Percentiles rank a stretch among this genome's conserved stretches.
These are phyloP conservation scores for Acanthamoeba healyi DNA, from an alignment of 208 protist species.

Conservation along the genomic window DNA sequence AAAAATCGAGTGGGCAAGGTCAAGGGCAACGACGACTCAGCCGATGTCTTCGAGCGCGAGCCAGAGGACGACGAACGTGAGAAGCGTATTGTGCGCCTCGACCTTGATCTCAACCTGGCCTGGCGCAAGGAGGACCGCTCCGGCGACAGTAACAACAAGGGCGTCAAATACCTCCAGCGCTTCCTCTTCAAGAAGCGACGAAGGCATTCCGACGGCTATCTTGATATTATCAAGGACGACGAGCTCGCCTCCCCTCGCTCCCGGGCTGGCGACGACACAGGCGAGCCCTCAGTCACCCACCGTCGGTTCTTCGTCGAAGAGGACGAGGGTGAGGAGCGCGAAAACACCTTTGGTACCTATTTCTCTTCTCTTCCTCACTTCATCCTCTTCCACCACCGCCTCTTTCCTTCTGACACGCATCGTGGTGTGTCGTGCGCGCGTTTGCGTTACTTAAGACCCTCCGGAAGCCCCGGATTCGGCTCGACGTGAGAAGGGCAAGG, in stretches of 20 bases:
- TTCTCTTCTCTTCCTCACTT: too few relatives aligned
- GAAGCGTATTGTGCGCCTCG: conserved; percentile 18
- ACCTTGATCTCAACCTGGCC: conserved; percentile 63
- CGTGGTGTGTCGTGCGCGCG: too few relatives aligned
- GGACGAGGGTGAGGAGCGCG: conserved; percentile 60
- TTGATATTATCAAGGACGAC: conserved; percentile 59
- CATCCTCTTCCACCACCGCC: neutral
- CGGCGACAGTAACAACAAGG: neutral
- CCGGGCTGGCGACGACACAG: neutral
- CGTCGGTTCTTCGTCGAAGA: conserved; percentile 61
- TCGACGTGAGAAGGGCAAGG: neutral
- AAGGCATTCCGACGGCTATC: conserved; percentile 31
- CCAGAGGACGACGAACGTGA: conserved; percentile 34
- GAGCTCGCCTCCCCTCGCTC: neutral
- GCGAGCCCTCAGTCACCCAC: conserved; percentile 12
- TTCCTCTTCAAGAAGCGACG: conserved; percentile 69
- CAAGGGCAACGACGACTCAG: neutral
- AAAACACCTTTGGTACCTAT: neutral
- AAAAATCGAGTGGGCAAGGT: neutral
- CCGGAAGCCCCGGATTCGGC: neutral
- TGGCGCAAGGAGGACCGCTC: conserved; percentile 3
- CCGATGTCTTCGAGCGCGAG: neutral
- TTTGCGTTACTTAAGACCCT: too few relatives aligned
- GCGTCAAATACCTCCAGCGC: conserved; percentile 64
- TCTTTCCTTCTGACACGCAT: too few relatives aligned